Evolutionary conservation across 768 basidiomycete genomes (phyloP), one percentile per base, ranked within the genome.

Genomic region (Pleurotus tuber-regium): DNA sequence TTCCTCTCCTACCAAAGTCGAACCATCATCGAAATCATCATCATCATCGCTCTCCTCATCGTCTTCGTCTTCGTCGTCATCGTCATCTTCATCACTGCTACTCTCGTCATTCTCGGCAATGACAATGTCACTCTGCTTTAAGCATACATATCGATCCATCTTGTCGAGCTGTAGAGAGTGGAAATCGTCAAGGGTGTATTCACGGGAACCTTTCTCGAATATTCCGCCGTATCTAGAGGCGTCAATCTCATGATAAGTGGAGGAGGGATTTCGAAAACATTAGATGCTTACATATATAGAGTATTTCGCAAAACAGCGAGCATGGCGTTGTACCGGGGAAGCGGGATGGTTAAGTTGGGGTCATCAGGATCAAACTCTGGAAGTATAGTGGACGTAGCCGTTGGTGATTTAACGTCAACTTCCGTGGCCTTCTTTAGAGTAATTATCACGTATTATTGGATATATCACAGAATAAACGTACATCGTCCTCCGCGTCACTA

Each of bases 181-280:
- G 61, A 95, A 97, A 60, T 96, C 94, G 61, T 94, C 92, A 4
- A 97, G 72, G 0, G 92, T 95, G 57, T 89, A 93, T 66, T 97
- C 93, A 19, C 82, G 79, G 10, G 87, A 76, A 0, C 90, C 87
- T 12, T 81, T 77, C 66, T 96, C 94, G 58, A 83, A 87, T 14
- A 95, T 95, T 0, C 93, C 92, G 8, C 93, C 92, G 60, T 95
- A 95, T 50, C 90, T 89, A 53, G 2, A 26, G 2, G 11, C 19
- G 11, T 23, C 16, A 3, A 33, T 49, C 30, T n/a, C n/a, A n/a
- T 26, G 33, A 56, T 11, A 3, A 25, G 10, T 29, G 39, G 7
- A 9, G 18, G 4, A 40, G 3, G 7, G 29, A 12, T 8, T 40
- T 33, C 19, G 38, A 38, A 16, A 43, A n/a, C n/a, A n/a, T n/a